Evolutionary conservation across 2,329 filamentous ascomycete genomes (phyloP).

Genomic region (Plectosphaerella cucumerina): DNA sequence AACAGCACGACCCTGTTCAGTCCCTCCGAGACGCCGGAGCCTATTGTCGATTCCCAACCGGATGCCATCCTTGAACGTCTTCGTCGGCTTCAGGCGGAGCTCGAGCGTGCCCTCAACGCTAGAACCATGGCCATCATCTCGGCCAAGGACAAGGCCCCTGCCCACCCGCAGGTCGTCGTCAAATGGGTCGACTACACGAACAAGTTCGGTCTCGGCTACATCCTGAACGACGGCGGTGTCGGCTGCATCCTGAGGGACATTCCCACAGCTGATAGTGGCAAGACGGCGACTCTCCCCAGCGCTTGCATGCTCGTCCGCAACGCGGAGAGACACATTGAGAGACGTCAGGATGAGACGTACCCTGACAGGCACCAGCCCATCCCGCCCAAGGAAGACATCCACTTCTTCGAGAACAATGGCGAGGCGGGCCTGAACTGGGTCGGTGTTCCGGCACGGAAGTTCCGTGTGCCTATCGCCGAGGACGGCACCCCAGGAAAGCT

Average conservation of each 20-base stretch:
- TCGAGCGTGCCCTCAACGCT: slow-evolving; percentile 60
- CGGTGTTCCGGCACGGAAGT: slow-evolving; percentile 60
- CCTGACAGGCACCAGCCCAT: slow-evolving; percentile 56
- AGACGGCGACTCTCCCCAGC: slow-evolving; percentile 55
- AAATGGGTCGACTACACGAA: slow-evolving; percentile 91
- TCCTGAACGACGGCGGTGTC: slow-evolving; percentile 75
- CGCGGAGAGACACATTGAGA: slow-evolving; percentile 66
- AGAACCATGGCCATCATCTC: slow-evolving; percentile 58
- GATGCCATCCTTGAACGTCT: slow-evolving; percentile 54
- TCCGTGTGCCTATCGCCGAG: slow-evolving; percentile 50
- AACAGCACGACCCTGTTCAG: slow-evolving; percentile 50
- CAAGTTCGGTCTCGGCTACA: slow-evolving; percentile 81
- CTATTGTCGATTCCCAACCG: slow-evolving; percentile 50
- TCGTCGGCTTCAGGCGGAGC: slow-evolving; percentile 51
- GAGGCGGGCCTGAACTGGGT: slow-evolving; percentile 59
- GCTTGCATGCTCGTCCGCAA: slow-evolving; percentile 69
- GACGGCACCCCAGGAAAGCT: slow-evolving; percentile 59
- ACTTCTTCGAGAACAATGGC: slow-evolving; percentile 71
- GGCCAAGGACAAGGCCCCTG: slow-evolving; percentile 46
- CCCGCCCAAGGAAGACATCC: slow-evolving; percentile 61
- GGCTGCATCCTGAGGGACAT: slow-evolving; percentile 64
- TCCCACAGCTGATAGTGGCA: slow-evolving; percentile 44
- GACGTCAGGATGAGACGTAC: slow-evolving; percentile 52
- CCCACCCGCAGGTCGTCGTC: slow-evolving; percentile 61
- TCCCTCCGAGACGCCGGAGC: slow-evolving; percentile 45